A percentile compares a stretch with the other conserved stretches of the same genome.
Evolutionary conservation across 129 eudicot genomes (phyloP).

Genomic region (Arctium lappa): DNA sequence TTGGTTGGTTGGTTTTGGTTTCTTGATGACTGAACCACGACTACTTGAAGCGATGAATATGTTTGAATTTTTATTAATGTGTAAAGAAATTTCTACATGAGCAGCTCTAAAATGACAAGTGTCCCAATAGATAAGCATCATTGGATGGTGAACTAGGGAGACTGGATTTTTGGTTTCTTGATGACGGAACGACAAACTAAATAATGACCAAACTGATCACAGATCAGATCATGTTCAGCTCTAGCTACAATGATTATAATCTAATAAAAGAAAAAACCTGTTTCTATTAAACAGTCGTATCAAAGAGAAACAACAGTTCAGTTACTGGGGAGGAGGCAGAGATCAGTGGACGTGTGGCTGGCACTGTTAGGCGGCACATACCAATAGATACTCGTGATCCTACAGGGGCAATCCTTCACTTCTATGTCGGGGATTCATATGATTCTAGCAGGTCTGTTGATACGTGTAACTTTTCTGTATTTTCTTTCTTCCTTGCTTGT

Average conservation of each 20-base stretch:
- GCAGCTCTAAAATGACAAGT: not conserved
- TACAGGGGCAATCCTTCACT: conserved; percentile 87
- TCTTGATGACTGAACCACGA: not conserved
- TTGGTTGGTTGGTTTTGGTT: not conserved
- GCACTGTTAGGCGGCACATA: conserved; percentile 88
- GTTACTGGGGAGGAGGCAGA: conserved; percentile 61
- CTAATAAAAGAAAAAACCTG: not conserved
- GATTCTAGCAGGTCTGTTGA: conserved; percentile 66
- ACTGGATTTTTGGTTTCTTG: not conserved
- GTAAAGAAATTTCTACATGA: not conserved
- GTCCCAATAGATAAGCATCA: not conserved
- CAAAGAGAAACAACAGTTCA: conserved; percentile 50
- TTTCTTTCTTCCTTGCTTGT: not conserved
- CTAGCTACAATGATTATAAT: not conserved
- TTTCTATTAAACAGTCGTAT: conserved; percentile 43
- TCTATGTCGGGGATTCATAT: conserved; percentile 86
- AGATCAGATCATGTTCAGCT: not conserved
- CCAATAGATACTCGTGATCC: conserved; percentile 95
- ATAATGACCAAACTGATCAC: not conserved
- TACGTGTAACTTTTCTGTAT: not conserved
- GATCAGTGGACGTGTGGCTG: conserved; percentile 80
- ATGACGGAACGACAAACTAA: not conserved
- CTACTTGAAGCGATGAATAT: too few species aligned
- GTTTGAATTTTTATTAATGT: not conserved
- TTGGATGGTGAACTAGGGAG: not conserved